Evolutionary conservation across 1,139 yeast genomes (phyloP).

Genomic region (Williopsis jadinii): DNA sequence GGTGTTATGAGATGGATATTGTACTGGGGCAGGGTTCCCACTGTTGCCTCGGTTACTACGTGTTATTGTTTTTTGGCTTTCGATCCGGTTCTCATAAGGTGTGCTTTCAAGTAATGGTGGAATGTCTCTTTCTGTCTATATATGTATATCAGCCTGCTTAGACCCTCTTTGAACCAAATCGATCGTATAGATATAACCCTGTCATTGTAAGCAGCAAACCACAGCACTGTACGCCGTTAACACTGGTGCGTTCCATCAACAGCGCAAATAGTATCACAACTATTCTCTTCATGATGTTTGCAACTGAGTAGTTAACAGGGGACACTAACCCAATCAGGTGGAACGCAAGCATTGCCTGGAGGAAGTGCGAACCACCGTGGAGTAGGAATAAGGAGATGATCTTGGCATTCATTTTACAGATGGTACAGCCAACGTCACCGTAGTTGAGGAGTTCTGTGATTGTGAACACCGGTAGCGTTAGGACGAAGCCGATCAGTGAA

Average conservation of each 20-base stretch:
- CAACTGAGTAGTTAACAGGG: slow-evolving; percentile 88
- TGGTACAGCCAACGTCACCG: slow-evolving; percentile 25
- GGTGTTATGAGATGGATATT: no score
- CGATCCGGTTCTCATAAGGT: no score
- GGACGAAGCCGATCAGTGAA: slow-evolving; percentile 67
- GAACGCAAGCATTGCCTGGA: slow-evolving; percentile 83
- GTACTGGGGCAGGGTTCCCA: no score
- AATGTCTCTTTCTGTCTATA: no score
- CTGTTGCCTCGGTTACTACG: no score
- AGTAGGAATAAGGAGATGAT: slow-evolving; percentile 35
- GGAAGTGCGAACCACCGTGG: slow-evolving; percentile 77
- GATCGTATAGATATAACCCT: slow-evolving; percentile 65
- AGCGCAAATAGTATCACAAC: slow-evolving; percentile 79
- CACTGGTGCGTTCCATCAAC: slow-evolving; percentile 62
- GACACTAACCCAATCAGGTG: slow-evolving; percentile 80
- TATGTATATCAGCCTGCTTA: no score
- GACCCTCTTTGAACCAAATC: slow-evolving; percentile 47
- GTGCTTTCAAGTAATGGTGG: no score
- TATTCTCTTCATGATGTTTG: slow-evolving; percentile 80
- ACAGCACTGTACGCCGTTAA: slow-evolving; percentile 49
- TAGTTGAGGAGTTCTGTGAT: slow-evolving; percentile 44
- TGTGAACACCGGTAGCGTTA: slow-evolving; percentile 75
- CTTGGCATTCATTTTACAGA: slow-evolving; percentile 29
- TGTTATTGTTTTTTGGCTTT: no score
- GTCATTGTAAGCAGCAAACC: slow-evolving; percentile 65